Conservation (phyloP, 169 alveolate genomes). For the Babesia gibsoni region DNA sequence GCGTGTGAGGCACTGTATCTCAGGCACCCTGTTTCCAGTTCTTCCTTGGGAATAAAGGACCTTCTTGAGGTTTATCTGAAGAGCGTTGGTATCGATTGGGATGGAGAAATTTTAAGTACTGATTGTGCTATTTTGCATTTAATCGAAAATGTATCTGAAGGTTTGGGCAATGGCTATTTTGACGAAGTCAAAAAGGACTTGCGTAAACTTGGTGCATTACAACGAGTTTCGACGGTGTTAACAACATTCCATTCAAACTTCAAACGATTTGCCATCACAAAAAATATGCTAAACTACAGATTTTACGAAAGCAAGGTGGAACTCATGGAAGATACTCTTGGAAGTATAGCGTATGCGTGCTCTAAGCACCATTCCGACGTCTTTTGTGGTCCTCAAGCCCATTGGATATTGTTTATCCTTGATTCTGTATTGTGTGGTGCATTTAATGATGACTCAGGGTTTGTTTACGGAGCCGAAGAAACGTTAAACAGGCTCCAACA, state of each 20-base stretch:
- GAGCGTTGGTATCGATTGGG: constrained; percentile 24
- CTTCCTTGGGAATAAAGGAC: constrained; percentile 2
- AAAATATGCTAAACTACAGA: not conserved
- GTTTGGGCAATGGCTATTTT: not conserved
- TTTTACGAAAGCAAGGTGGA: not conserved
- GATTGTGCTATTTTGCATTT: not conserved
- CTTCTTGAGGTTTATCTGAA: constrained; percentile 2
- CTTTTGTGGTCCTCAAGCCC: not conserved
- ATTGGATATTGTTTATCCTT: constrained; percentile 7
- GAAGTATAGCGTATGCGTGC: not conserved
- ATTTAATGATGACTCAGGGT: not conserved
- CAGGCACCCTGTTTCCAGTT: constrained; percentile 1
- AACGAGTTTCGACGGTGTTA: constrained; percentile 8
- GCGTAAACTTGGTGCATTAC: not conserved
- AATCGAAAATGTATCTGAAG: not conserved
- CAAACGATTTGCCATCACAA: not conserved
- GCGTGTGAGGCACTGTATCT: not conserved
- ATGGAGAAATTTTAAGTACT: not conserved
- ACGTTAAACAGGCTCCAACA: not conserved
- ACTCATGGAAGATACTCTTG: constrained; percentile 1
- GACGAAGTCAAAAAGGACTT: not conserved
- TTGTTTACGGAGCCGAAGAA: not conserved
- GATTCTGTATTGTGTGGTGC: not conserved
- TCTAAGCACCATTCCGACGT: not conserved
- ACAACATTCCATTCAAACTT: not conserved